Evolutionary conservation across 805 yeast genomes (phyloP).

Genomic region (Saccharomycopsis sp.): DNA sequence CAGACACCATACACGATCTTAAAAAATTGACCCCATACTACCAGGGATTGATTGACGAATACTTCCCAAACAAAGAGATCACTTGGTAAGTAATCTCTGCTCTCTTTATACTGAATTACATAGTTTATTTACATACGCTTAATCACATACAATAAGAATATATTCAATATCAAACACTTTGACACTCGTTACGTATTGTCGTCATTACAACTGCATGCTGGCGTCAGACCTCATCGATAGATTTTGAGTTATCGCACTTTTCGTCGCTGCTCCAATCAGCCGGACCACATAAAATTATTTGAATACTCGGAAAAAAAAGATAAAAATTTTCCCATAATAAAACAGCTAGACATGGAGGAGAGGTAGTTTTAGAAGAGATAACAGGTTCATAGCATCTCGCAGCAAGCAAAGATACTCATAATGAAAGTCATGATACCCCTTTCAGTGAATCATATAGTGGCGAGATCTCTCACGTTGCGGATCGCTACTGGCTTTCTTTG

Average conservation of each 20-base stretch:
- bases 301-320: background rate
- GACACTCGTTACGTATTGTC: no score
- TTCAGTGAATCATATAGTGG: background rate
- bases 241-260: background rate
- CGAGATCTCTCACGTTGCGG: background rate
- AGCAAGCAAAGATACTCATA: background rate
- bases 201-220: no score
- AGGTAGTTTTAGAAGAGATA: background rate
- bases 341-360: background rate
- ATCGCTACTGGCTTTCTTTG: background rate
- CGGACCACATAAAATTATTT: background rate
- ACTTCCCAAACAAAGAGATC: constrained; percentile 39
- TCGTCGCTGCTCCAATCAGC: background rate
- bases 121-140: no score
- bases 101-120: background rate
- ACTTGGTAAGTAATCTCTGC: background rate
- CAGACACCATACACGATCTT: constrained; percentile 42
- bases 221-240: no score
- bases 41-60: constrained; percentile 58
- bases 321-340: background rate
- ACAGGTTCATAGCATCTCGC: background rate
- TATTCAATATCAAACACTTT: no score
- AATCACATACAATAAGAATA: no score
- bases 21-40: constrained; percentile 52
- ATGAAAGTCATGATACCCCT: background rate